Evolutionary conservation across 805 yeast genomes (phyloP).

Genomic region (Candida krabiensis): DNA sequence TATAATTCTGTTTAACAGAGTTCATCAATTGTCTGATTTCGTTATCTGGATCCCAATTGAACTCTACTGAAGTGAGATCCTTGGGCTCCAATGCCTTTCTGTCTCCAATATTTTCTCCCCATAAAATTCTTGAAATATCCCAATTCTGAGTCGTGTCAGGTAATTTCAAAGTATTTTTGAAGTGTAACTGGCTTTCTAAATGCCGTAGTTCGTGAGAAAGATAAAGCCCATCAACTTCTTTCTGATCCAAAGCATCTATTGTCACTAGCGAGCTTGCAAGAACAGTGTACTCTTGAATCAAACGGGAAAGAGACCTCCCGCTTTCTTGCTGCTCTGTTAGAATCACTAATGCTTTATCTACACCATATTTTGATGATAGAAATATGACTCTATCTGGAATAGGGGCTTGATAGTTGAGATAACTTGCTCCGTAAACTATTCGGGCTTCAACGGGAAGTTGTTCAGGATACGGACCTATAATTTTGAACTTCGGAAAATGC

Average conservation of each 20-base stretch:
- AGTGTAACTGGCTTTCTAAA: slow-evolving; percentile 4
- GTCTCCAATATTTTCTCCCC: background rate
- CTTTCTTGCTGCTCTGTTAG: slow-evolving; percentile 1
- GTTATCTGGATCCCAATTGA: slow-evolving; percentile 7
- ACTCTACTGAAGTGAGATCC: slow-evolving; percentile 8
- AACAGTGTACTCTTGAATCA: slow-evolving; percentile 14
- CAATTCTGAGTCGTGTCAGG: background rate
- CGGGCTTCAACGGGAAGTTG: slow-evolving; percentile 33
- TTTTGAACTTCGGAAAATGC: slow-evolving; percentile 25
- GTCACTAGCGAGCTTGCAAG: slow-evolving; percentile 1
- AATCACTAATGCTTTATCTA: slow-evolving; percentile 22
- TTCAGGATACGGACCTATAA: slow-evolving; percentile 24
- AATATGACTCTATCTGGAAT: slow-evolving; percentile 34
- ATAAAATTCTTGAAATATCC: slow-evolving; percentile 9
- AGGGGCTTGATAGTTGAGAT: slow-evolving; percentile 32
- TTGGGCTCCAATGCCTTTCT: background rate
- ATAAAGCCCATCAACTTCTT: slow-evolving; percentile 8
- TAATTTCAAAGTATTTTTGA: slow-evolving; percentile 2
- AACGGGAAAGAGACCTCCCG: slow-evolving; percentile 2
- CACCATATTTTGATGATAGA: slow-evolving; percentile 20
- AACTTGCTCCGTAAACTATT: slow-evolving; percentile 34
- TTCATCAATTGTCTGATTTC: background rate
- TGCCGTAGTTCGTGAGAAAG: slow-evolving; percentile 14
- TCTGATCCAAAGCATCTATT: background rate
- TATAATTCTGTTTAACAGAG: background rate